Conservation (phyloP, 2,329 filamentous ascomycete species). For the Pseudocercospora crystallina region DNA sequence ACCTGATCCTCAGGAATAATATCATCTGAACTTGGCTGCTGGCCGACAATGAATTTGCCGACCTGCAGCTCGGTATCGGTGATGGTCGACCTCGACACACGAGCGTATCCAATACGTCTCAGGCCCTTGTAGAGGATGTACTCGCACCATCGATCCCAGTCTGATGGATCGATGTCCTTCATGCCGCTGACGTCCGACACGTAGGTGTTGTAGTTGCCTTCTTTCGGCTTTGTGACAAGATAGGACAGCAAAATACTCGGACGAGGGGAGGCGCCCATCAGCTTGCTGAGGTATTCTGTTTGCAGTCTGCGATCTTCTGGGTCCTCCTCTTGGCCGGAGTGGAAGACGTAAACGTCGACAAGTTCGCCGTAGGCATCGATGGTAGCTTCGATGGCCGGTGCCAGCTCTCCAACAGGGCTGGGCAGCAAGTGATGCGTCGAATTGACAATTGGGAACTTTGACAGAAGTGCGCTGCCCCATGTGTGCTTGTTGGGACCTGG, state of each 20-base stretch:
- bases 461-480: constrained; percentile 89
- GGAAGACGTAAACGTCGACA: constrained; percentile 95
- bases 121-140: constrained; percentile 95
- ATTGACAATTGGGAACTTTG: constrained; percentile 96
- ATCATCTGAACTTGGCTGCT: constrained; percentile 59
- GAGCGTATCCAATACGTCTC: constrained; percentile 81
- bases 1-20: constrained; percentile 72
- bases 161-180: constrained; percentile 87
- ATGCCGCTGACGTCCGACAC: constrained; percentile 84
- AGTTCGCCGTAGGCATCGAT: constrained; percentile 86
- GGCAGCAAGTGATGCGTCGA: constrained; percentile 94
- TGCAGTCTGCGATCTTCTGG: constrained; percentile 86
- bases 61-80: constrained; percentile 96
- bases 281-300: constrained; percentile 76
- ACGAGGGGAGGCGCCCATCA: constrained; percentile 80
- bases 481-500: constrained; percentile 99
- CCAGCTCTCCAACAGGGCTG: constrained; percentile 89
- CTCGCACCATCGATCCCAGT: constrained; percentile 99
- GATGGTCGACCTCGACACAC: constrained; percentile 84
- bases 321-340: constrained; percentile 97
- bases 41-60: constrained; percentile 87
- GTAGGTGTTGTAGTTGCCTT: constrained; percentile 97
- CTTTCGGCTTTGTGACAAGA: constrained; percentile 81
- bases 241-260: constrained; percentile 87
- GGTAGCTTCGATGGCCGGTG: constrained; percentile 95